Percentiles rank a stretch among this genome's conserved stretches.
phyloP scores from a whole-genome alignment of 768 basidiomycete genomes.

The Clitopilus hobsonii region DNA sequence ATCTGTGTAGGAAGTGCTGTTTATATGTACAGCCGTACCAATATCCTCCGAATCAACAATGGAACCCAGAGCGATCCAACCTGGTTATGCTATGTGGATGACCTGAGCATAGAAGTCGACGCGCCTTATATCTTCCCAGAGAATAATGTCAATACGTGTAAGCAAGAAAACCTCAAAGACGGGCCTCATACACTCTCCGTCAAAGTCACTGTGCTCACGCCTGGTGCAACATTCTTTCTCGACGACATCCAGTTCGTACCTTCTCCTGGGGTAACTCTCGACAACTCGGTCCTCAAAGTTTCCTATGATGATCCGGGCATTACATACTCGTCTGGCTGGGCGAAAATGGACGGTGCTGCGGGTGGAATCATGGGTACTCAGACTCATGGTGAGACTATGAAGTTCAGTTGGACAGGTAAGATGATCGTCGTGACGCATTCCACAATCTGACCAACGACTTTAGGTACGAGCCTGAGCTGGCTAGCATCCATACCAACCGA shows the following conservation, averaged over 20 bases:
- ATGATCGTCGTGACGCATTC: too few species aligned
- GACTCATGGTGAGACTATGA: background rate
- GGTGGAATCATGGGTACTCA: conserved; percentile 14
- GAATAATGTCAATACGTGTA: background rate
- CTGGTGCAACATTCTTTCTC: background rate
- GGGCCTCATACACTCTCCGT: background rate
- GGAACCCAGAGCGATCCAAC: too few species aligned
- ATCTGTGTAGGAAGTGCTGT: too few species aligned
- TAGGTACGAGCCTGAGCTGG: conserved; percentile 1
- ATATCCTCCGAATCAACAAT: too few species aligned
- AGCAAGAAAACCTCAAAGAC: background rate
- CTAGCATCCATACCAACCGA: background rate
- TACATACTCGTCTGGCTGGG: conserved; percentile 17
- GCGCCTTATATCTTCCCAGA: too few species aligned
- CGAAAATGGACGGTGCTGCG: conserved; percentile 9
- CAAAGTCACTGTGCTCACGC: background rate
- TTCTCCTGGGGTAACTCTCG: conserved; percentile 3
- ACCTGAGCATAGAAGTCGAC: background rate
- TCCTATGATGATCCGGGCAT: conserved; percentile 14
- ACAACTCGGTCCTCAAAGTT: conserved; percentile 11
- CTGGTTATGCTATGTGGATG: background rate
- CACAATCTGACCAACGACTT: too few species aligned
- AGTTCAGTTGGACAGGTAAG: background rate
- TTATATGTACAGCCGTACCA: too few species aligned
- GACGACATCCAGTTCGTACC: conserved; percentile 1